Conservation (phyloP, 495 filamentous ascomycete species). For the Penicillium samsonianum region DNA sequence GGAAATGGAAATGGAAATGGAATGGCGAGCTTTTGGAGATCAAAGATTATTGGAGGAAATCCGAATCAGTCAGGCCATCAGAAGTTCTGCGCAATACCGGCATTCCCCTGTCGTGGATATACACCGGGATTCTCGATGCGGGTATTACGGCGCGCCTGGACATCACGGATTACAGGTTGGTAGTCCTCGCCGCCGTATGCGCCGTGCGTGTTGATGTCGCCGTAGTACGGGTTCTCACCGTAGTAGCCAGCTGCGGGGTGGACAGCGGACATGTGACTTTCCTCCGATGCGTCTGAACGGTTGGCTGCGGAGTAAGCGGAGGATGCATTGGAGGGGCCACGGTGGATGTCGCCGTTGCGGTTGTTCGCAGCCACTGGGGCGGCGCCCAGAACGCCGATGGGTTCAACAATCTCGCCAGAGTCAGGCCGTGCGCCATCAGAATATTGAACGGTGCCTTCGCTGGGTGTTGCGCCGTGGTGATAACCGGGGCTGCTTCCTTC, state of each 20-base stretch:
- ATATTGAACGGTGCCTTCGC: conserved; percentile 59
- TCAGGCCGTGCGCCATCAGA: conserved; percentile 66
- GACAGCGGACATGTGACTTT: conserved; percentile 58
- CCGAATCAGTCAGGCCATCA: conserved; percentile 42
- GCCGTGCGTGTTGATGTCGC: conserved; percentile 54
- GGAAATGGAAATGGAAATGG: not conserved
- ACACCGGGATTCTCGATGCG: conserved; percentile 87
- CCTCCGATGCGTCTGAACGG: conserved; percentile 81
- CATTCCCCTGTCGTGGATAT: conserved; percentile 84
- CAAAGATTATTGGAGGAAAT: conserved; percentile 3
- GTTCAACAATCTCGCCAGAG: conserved; percentile 72
- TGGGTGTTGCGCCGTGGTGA: conserved; percentile 65
- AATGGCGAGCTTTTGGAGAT: conserved; percentile 18
- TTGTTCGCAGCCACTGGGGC: conserved; percentile 65
- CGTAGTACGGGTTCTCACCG: conserved; percentile 56
- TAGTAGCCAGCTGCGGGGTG: conserved; percentile 52
- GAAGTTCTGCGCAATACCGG: conserved; percentile 98
- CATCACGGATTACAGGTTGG: conserved; percentile 90
- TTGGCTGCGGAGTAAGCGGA: conserved; percentile 87
- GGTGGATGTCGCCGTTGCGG: conserved; percentile 67
- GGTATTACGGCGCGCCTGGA: conserved; percentile 86
- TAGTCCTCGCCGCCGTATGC: conserved; percentile 59
- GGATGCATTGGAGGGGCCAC: conserved; percentile 93
- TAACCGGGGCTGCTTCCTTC: conserved; percentile 62
- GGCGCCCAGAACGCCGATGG: conserved; percentile 72